phyloP scores from a whole-genome alignment of 768 basidiomycete species.

The Psilocybe sp. region DNA sequence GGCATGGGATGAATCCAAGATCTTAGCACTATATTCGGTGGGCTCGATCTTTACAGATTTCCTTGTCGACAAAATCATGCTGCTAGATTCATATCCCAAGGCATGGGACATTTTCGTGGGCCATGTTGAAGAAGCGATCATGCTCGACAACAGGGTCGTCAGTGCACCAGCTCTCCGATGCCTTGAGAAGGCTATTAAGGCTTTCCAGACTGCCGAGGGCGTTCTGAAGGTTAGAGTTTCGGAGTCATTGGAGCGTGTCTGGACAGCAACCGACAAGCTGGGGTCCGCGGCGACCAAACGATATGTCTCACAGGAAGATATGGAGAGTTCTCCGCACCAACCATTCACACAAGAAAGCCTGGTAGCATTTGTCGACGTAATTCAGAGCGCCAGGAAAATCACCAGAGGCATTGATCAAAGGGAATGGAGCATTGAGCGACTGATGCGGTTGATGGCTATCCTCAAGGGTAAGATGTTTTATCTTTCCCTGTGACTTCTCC shows the following conservation, averaged over 20 bases:
- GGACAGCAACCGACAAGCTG: slow-evolving; percentile 67
- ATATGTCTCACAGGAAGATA: slow-evolving; percentile 16
- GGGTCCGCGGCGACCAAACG: slow-evolving; percentile 41
- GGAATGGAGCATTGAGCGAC: slow-evolving; percentile 66
- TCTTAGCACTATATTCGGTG: slow-evolving; percentile 79
- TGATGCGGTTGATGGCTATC: slow-evolving; percentile 71
- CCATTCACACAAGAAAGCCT: slow-evolving; percentile 86
- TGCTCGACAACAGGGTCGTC: slow-evolving; percentile 63
- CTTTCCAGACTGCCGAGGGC: slow-evolving; percentile 40
- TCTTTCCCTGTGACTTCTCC: background rate
- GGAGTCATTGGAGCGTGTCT: slow-evolving; percentile 57
- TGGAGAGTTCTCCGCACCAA: slow-evolving; percentile 23
- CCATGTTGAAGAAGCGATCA: slow-evolving; percentile 68
- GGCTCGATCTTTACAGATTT: slow-evolving; percentile 85
- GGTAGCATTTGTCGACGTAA: slow-evolving; percentile 73
- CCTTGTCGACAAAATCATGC: slow-evolving; percentile 68
- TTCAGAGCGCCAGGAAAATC: slow-evolving; percentile 55
- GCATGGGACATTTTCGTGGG: slow-evolving; percentile 76
- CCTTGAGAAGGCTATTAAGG: slow-evolving; percentile 74
- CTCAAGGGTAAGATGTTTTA: slow-evolving; percentile 56
- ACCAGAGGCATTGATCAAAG: slow-evolving; percentile 43
- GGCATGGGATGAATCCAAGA: slow-evolving; percentile 87
- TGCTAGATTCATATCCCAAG: slow-evolving; percentile 62
- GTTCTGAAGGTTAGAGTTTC: slow-evolving; percentile 41
- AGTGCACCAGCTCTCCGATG: slow-evolving; percentile 85